Conservation (phyloP, 768 basidiomycete genomes). For the Trametes coccinea region DNA sequence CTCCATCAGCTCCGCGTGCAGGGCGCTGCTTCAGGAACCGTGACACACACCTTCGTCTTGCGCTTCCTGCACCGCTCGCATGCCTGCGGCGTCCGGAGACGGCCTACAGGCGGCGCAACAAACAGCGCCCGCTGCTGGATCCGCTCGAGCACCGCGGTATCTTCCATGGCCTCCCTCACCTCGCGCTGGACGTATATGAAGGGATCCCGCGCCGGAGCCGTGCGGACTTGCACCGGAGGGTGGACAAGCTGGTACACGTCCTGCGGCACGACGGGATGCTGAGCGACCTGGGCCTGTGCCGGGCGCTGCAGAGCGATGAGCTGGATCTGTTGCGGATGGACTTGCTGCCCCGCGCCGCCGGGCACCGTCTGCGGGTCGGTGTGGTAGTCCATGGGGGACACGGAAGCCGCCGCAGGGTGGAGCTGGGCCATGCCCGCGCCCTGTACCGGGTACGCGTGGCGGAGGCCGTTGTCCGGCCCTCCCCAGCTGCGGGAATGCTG, state of each 20-base stretch:
- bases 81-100: constrained; percentile 14
- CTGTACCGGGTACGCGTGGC: neutral
- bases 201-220: neutral
- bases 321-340: neutral
- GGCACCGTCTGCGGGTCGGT: neutral
- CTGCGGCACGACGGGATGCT: neutral
- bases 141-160: neutral
- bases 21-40: no score
- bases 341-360: neutral
- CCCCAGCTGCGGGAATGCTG: neutral
- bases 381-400: neutral
- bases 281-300: neutral
- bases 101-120: neutral
- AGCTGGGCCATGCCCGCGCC: neutral
- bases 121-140: constrained; percentile 13
- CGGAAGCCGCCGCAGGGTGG: neutral
- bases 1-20: no score
- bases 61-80: constrained; percentile 22
- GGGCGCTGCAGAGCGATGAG: neutral
- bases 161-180: neutral
- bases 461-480: neutral
- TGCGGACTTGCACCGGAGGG: neutral
- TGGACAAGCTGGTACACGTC: neutral
- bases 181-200: neutral
- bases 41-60: constrained; percentile 19